phyloP scores from a whole-genome alignment of 257 asterid genomes.

The Gynochthodes officinalis region DNA sequence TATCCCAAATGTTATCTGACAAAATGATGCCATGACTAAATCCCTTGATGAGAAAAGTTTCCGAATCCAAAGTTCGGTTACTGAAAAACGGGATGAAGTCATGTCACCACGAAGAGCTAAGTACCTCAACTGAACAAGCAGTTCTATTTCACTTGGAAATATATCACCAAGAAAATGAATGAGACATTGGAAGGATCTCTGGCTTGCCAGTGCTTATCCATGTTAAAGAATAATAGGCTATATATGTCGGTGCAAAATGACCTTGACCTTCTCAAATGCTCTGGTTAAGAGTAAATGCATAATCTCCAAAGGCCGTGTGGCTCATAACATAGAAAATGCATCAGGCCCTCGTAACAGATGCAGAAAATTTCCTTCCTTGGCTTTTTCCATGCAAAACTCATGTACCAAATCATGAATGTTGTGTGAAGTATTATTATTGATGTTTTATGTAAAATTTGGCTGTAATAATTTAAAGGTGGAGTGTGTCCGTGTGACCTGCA shows the following conservation, averaged over 20 bases:
- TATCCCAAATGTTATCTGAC: slow-evolving; percentile 8
- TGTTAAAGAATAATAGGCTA: neutral
- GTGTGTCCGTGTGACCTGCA: no score
- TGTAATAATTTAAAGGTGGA: no score
- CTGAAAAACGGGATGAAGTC: slow-evolving; percentile 1
- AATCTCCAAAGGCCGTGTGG: neutral
- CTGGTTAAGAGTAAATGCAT: neutral
- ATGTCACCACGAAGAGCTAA: slow-evolving; percentile 6
- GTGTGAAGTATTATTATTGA: no score
- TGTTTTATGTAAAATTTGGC: no score
- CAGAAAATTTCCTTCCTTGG: slow-evolving; percentile 13
- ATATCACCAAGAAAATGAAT: neutral
- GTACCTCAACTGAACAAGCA: slow-evolving; percentile 13
- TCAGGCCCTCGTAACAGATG: neutral
- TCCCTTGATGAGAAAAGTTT: slow-evolving; percentile 4
- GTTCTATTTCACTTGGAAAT: neutral
- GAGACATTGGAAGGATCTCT: slow-evolving; percentile 6
- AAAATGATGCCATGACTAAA: neutral
- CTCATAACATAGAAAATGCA: neutral
- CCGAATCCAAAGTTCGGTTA: slow-evolving; percentile 2
- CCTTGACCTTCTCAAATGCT: neutral
- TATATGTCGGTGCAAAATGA: neutral
- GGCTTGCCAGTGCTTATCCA: neutral
- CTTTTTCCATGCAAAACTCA: slow-evolving; percentile 17
- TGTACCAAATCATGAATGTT: slow-evolving; percentile 23